Evolutionary conservation across 73 alveolate genomes (phyloP), one percentile per base, ranked within the genome.

Genomic region (Tetrahymena malaccensis): DNA sequence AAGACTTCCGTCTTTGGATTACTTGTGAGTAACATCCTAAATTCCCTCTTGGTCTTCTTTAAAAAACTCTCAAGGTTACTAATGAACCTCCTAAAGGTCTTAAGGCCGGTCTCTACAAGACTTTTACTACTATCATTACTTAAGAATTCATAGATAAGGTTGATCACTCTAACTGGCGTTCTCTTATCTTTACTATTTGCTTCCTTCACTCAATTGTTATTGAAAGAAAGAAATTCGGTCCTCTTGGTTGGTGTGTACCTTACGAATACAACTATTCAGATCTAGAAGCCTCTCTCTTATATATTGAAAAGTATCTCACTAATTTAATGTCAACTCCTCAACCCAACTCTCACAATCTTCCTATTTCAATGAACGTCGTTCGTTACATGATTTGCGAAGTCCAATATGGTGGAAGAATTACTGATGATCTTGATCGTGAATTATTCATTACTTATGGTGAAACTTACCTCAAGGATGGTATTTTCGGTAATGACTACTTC

Each of bases 61-160:
- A 99, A 98, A 99, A 98, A 98, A 99, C 99, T 44, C 98, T 99
- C 95, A 99, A 99, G 98, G 99, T 99, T 94, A 99, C 99, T 34
- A 97, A 99, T 96, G 99, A 99, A 95, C 99, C 99, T 34, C 99
- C 99, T 0, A 99, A 99, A 95, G 99, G 99, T 93, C 98, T 99
- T 93, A 98, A 99, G 98, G 99, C 99, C 13, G 99, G 99, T 94
- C 98, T 99, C 96, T 96, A 97, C 94, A 98, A 99, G 94, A 99
- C 99, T 93, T 99, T 98, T 99, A 97, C 99, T 33, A 99, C 99
- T 85, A 99, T 99, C 97, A 99, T 99, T 50, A 98, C 97, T 43
- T 98, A 97, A 85, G 99, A 99, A 96, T 97, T 98, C 98, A 97
- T 99, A 84, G 99, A 99, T 96, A 98, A 98, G 97, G 99, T 98